Conservation (phyloP, 805 yeast species). For the Schizosaccharomyces cryophilus region DNA sequence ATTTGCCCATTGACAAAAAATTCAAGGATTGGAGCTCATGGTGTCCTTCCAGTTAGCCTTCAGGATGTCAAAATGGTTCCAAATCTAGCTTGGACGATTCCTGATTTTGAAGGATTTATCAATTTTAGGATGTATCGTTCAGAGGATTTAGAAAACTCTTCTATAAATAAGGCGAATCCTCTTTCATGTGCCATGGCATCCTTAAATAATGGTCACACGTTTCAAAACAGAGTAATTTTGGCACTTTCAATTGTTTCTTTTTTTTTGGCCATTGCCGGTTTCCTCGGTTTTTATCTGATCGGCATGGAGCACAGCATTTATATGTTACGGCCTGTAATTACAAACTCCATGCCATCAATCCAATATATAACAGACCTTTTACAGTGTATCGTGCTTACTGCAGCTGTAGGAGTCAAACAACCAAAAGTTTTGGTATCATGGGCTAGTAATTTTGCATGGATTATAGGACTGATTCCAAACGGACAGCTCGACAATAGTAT, state of each 20-base stretch:
- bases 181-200: conserved; percentile 12
- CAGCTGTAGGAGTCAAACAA: conserved; percentile 14
- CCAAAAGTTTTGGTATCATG: conserved; percentile 14
- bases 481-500: conserved; percentile 12
- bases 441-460: conserved; percentile 15
- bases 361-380: conserved; percentile 12
- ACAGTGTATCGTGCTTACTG: conserved; percentile 14
- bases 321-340: conserved; percentile 5
- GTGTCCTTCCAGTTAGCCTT: conserved; percentile 12
- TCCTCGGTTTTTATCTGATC: conserved; percentile 10
- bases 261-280: conserved; percentile 9
- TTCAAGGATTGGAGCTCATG: conserved; percentile 8
- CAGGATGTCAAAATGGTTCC: conserved; percentile 12
- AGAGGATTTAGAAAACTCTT: conserved; percentile 5
- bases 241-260: conserved; percentile 2
- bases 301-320: conserved; percentile 4
- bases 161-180: background rate
- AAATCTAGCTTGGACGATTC: conserved; percentile 13
- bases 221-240: conserved; percentile 10
- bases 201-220: conserved; percentile 14
- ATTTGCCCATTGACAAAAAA: conserved; percentile 13
- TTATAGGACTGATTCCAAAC: conserved; percentile 14
- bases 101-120: conserved; percentile 15
- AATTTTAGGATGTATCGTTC: conserved; percentile 7
- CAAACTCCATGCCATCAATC: conserved; percentile 2